Percentiles rank a stretch among this genome's conserved stretches.
Conservation (phyloP, 2,329 filamentous ascomycete genomes). For the Colletotrichum euphorbiae region DNA sequence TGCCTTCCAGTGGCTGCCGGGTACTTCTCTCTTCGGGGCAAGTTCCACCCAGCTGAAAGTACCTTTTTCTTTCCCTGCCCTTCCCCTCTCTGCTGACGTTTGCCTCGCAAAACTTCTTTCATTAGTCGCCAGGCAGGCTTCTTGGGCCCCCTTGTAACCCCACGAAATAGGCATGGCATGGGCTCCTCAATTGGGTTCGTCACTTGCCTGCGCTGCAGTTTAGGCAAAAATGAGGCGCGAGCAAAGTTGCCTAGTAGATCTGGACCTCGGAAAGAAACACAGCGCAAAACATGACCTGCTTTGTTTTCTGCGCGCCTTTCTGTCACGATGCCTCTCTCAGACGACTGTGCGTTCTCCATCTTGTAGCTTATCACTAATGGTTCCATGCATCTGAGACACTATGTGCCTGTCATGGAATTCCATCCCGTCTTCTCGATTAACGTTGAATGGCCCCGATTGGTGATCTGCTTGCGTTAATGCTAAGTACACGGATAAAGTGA, state of each 20-base stretch:
- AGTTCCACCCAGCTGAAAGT: conserved; percentile 15
- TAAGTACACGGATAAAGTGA: neutral
- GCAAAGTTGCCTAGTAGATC: too few species aligned
- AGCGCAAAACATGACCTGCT: conserved; percentile 1
- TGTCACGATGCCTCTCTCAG: neutral
- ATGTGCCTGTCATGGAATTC: conserved; percentile 24
- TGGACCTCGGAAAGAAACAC: neutral
- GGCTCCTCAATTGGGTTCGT: neutral
- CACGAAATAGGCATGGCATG: conserved; percentile 23
- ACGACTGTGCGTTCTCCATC: conserved; percentile 15
- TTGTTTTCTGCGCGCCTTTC: neutral
- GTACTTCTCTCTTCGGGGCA: conserved; percentile 21
- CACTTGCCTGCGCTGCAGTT: neutral
- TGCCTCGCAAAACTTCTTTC: neutral
- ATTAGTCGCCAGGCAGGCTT: neutral
- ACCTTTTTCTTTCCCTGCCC: conserved; percentile 22
- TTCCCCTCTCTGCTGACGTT: conserved; percentile 36
- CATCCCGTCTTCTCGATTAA: conserved; percentile 6
- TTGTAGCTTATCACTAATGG: neutral
- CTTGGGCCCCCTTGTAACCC: conserved; percentile 34
- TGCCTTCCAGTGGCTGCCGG: conserved; percentile 25
- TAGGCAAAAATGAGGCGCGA: conserved; percentile 18
- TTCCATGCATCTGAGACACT: neutral
- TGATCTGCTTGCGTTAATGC: neutral
- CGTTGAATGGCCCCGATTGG: neutral